Conservation (phyloP, 192 early-diverging fungal species). For the Lobosporangium transversale region DNA sequence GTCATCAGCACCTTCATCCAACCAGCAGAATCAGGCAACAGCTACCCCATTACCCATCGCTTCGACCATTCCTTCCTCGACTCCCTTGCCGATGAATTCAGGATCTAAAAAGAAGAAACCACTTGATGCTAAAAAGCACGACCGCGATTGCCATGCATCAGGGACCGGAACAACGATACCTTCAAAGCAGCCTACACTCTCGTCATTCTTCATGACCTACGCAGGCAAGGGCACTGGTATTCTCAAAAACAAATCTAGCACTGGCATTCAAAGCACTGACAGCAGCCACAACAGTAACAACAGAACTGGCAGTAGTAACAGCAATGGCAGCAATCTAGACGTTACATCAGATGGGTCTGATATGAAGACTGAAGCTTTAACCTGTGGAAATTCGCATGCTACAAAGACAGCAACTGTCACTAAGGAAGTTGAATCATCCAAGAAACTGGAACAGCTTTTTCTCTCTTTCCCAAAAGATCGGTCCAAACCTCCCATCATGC, state of each 20-base stretch:
- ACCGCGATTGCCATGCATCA: too few relatives aligned
- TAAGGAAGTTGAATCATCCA: neutral
- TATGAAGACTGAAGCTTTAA: too few relatives aligned
- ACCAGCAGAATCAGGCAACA: too few relatives aligned
- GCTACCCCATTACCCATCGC: too few relatives aligned
- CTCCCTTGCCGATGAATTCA: too few relatives aligned
- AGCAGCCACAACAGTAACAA: too few relatives aligned
- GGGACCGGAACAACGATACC: constrained; percentile 4
- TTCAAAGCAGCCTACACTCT: constrained; percentile 17
- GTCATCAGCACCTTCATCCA: too few relatives aligned
- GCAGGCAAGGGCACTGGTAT: constrained; percentile 39
- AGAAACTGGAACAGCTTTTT: constrained; percentile 43
- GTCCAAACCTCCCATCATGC: constrained; percentile 2
- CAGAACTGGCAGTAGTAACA: neutral
- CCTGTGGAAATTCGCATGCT: too few relatives aligned
- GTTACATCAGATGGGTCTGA: too few relatives aligned
- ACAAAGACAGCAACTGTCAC: neutral
- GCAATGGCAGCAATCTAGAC: neutral
- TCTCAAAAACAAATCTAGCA: constrained; percentile 9
- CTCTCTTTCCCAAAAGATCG: constrained; percentile 32
- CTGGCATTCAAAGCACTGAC: neutral
- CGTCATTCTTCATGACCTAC: constrained; percentile 19
- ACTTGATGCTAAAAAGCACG: too few relatives aligned
- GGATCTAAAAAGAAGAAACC: too few relatives aligned
- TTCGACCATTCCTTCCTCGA: too few relatives aligned